These are phyloP conservation scores for Alternaria gaisen DNA, from an alignment of 2,329 filamentous ascomycete species.

Conservation along the genomic window DNA sequence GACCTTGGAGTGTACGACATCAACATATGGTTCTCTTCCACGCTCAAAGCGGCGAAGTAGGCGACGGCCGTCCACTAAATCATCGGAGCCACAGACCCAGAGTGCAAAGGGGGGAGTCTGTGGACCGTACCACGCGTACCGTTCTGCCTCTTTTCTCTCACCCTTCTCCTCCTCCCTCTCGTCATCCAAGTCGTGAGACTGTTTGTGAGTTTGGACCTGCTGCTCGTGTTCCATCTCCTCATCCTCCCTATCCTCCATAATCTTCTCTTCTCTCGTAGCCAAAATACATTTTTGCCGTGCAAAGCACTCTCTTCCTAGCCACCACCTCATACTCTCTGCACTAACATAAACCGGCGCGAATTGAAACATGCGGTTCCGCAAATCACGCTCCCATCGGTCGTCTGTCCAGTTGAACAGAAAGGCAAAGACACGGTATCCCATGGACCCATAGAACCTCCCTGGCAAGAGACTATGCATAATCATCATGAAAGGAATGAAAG, in stretches of 20 bases:
- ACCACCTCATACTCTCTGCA: constrained; percentile 93
- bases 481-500: constrained; percentile 96
- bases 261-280: constrained; percentile 75
- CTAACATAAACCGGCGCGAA: constrained; percentile 92
- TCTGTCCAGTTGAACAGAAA: constrained; percentile 93
- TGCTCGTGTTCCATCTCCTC: constrained; percentile 41
- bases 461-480: constrained; percentile 75
- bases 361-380: constrained; percentile 86
- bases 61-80: constrained; percentile 81
- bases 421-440: constrained; percentile 89
- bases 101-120: constrained; percentile 83
- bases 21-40: constrained; percentile 81
- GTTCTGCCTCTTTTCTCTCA: constrained; percentile 52
- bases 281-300: constrained; percentile 86
- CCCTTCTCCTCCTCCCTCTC: constrained; percentile 25
- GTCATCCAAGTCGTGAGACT: constrained; percentile 25
- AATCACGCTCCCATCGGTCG: constrained; percentile 79
- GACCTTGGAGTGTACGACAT: constrained; percentile 81
- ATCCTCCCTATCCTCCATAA: constrained; percentile 65
- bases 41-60: constrained; percentile 77
- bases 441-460: constrained; percentile 74
- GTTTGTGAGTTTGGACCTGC: background rate
- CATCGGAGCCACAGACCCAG: constrained; percentile 85
- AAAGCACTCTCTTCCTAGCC: constrained; percentile 89
- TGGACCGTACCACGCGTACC: constrained; percentile 80